These are phyloP conservation scores for Coemansia nantahalensis DNA, from an alignment of 192 early-diverging fungal genomes.

Conservation along the genomic window DNA sequence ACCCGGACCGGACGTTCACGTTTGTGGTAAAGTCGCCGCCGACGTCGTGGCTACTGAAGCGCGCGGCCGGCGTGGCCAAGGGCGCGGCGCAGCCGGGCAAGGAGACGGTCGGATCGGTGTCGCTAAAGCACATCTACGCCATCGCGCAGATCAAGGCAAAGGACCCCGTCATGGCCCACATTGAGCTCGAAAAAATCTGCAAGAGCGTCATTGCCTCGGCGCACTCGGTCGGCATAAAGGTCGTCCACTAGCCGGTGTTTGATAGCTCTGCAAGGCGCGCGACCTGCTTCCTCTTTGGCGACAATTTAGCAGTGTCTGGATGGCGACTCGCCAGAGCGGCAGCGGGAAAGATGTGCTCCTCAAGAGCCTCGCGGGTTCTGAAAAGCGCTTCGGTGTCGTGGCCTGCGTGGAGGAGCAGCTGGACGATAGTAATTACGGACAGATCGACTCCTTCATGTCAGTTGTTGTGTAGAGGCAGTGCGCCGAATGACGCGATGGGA, in stretches of 20 bases:
- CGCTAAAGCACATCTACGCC: conserved; percentile 92
- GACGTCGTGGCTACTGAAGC: conserved; percentile 82
- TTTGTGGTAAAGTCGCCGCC: conserved; percentile 86
- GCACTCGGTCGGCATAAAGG: conserved; percentile 78
- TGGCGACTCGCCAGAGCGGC: too few relatives aligned
- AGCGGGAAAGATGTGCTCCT: too few relatives aligned
- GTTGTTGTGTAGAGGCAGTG: too few relatives aligned
- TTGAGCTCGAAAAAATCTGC: conserved; percentile 67
- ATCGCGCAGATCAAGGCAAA: conserved; percentile 87
- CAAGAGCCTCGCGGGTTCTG: too few relatives aligned
- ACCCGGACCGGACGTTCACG: conserved; percentile 89
- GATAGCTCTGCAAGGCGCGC: too few relatives aligned
- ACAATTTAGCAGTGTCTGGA: too few relatives aligned
- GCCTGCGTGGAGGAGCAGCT: too few relatives aligned
- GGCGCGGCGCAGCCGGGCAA: conserved; percentile 77
- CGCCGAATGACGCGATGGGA: too few relatives aligned
- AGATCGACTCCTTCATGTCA: too few relatives aligned
- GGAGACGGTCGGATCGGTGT: conserved; percentile 74
- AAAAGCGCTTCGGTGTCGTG: too few relatives aligned
- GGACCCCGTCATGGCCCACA: conserved; percentile 74
- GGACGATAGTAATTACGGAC: too few relatives aligned
- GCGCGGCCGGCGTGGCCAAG: conserved; percentile 85
- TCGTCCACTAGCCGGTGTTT: conserved; percentile 52
- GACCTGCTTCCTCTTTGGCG: too few relatives aligned
- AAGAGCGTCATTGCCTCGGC: conserved; percentile 74